Evolutionary conservation across 2,329 filamentous ascomycete species (phyloP), one percentile per base, ranked within the genome.

Genomic region (Colletotrichum cordylinicola): DNA sequence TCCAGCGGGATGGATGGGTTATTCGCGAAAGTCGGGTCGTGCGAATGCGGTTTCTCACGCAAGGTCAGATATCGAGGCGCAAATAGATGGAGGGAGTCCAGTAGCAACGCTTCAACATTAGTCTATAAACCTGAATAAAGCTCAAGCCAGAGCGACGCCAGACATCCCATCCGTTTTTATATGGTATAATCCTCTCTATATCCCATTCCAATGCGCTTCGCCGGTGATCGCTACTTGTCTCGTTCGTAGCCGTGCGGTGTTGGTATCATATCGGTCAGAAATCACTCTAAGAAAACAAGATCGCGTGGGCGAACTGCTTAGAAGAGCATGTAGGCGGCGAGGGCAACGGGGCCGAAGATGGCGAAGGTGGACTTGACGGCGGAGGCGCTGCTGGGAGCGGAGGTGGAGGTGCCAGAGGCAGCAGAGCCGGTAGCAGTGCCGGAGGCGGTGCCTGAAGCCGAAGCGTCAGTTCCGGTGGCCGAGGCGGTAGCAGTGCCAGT

Each of bases 51-150:
- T 13, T 21, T 21, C 9, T 8, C 24, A 35, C 55, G 12, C 33
- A 16, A 62, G 12, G 4, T 56, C 37, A 37, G 27, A n/a, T 55
- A 39, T 62, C 55, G 62, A 64, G 73, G 21, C 64, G 73, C 56
- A 21, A 58, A 35, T 68, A 75, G 29, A 33, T 75, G 73, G 73
- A 75, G 73, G 73, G 73, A 73, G 73, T 75, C 73, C 73, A 75
- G 73, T 75, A 75, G 73, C 73, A 75, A 75, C 62, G 70, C 73
- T 73, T 75, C 73, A 60, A 67, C 27, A 75, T 72, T 75, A 75
- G 33, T 75, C 73, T 75, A 75, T 64, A 61, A 68, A 72, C 62
- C 48, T 61, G n/a, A 48, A 58, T 74, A 12, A 60, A 62, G 70
- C 58, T 65, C 56, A 64, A 61, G 56, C 69, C 62, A 56, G 65